These are phyloP conservation scores for Hypoxylon intermedium DNA, from an alignment of 495 filamentous ascomycete genomes.

Conservation along the genomic window DNA sequence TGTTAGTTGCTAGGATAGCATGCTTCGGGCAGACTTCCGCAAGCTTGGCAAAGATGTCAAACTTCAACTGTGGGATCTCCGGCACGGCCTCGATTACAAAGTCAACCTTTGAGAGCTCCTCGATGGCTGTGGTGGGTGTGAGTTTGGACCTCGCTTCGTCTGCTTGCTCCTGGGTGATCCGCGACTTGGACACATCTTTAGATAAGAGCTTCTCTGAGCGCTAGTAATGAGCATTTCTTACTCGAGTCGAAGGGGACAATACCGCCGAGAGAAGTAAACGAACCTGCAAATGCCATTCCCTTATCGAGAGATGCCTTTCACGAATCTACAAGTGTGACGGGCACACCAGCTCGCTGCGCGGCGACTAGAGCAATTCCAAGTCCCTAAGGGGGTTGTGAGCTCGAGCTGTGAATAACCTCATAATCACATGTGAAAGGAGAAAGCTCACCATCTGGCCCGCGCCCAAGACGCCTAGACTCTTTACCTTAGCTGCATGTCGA, in stretches of 20 bases:
- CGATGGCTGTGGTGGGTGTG: conserved; percentile 72
- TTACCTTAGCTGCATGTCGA: conserved; percentile 74
- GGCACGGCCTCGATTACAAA: conserved; percentile 98
- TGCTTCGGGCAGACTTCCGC: conserved; percentile 85
- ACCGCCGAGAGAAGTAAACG: conserved; percentile 5
- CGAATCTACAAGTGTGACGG: conserved; percentile 86
- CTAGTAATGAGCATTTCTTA: conserved; percentile 31
- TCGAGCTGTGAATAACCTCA: conserved; percentile 13
- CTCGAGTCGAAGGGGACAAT: conserved; percentile 1
- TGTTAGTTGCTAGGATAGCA: conserved; percentile 95
- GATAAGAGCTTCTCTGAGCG: conserved; percentile 82
- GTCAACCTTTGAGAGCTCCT: conserved; percentile 83
- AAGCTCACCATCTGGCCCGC: conserved; percentile 90
- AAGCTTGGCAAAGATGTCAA: conserved; percentile 82
- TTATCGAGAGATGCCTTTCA: conserved; percentile 89
- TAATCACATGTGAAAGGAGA: conserved; percentile 30
- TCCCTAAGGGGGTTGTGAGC: conserved; percentile 64
- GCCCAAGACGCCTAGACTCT: conserved; percentile 89
- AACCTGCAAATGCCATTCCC: conserved; percentile 87
- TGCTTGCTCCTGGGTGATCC: conserved; percentile 79
- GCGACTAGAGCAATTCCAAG: conserved; percentile 96
- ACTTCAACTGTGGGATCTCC: conserved; percentile 88
- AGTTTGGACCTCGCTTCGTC: conserved; percentile 73
- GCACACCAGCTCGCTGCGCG: conserved; percentile 80
- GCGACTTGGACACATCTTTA: conserved; percentile 87